phyloP scores from a whole-genome alignment of 139 green algal genomes.

The Penium margaritaceum region DNA sequence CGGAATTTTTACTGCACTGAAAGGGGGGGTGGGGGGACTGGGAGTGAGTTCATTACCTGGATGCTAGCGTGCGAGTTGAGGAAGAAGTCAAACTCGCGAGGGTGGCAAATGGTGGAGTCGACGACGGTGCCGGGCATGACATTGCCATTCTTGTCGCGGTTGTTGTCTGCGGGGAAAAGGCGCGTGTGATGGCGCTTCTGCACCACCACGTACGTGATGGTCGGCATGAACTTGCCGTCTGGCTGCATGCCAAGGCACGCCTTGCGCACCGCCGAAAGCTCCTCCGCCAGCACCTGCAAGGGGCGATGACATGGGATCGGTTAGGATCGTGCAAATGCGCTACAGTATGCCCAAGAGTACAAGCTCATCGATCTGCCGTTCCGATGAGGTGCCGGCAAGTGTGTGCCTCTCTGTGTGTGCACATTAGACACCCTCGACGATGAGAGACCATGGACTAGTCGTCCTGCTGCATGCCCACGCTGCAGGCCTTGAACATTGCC shows the following conservation, averaged over 20 bases:
- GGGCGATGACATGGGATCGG: too few species aligned
- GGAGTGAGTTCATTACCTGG: conserved; percentile 47
- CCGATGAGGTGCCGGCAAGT: too few species aligned
- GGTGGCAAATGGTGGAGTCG: conserved; percentile 39
- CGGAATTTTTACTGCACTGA: not conserved
- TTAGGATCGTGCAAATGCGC: too few species aligned
- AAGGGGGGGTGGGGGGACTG: not conserved
- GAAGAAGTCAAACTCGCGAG: conserved; percentile 75
- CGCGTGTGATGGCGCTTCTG: conserved; percentile 75
- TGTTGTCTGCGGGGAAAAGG: conserved; percentile 45
- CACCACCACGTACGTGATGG: conserved; percentile 75
- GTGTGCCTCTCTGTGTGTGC: too few species aligned
- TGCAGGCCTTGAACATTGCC: too few species aligned
- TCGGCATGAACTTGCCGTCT: conserved; percentile 50
- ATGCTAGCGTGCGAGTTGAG: conserved; percentile 74
- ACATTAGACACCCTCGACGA: too few species aligned
- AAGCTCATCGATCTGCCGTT: too few species aligned
- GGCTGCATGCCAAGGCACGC: conserved; percentile 31
- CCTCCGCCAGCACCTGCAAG: not conserved
- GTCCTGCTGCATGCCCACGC: too few species aligned
- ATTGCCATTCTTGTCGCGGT: conserved; percentile 28
- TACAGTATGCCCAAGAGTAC: too few species aligned
- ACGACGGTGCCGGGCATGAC: conserved; percentile 38
- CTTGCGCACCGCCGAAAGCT: conserved; percentile 3
- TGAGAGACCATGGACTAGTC: too few species aligned